These are phyloP conservation scores for Blastobotrys illinoisensis DNA, from an alignment of 1,139 yeast genomes.

Conservation along the genomic window DNA sequence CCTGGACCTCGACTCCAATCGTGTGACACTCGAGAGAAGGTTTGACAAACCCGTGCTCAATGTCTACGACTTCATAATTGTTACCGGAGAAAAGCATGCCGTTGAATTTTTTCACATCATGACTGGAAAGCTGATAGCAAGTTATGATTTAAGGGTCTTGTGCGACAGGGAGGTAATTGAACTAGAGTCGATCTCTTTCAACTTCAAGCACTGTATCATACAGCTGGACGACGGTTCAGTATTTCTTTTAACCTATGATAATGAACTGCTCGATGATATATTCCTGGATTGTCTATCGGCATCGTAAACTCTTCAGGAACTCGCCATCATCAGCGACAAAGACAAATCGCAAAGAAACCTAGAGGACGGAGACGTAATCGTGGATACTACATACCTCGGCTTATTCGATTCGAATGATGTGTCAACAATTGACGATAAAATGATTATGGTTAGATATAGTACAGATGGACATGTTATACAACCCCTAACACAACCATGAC, in stretches of 20 bases:
- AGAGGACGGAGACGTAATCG: too few species aligned
- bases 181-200: neutral
- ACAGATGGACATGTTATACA: constrained; percentile 22
- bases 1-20: neutral
- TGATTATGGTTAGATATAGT: too few species aligned
- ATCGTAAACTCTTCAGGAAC: too few species aligned
- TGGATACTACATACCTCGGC: neutral
- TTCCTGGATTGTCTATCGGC: neutral
- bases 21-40: neutral
- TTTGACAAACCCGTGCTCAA: too few species aligned
- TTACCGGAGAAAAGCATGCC: neutral
- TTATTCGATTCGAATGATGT: too few species aligned
- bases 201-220: neutral
- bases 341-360: too few species aligned
- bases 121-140: neutral
- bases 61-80: neutral
- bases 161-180: neutral
- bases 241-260: neutral
- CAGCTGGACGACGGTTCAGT: neutral
- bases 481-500: constrained; percentile 48
- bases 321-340: too few species aligned
- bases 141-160: neutral
- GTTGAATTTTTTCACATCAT: neutral
- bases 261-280: neutral
- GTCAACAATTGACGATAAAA: too few species aligned